These are phyloP conservation scores for Brettanomyces anomalus DNA, from an alignment of 805 yeast species.

Conservation along the genomic window DNA sequence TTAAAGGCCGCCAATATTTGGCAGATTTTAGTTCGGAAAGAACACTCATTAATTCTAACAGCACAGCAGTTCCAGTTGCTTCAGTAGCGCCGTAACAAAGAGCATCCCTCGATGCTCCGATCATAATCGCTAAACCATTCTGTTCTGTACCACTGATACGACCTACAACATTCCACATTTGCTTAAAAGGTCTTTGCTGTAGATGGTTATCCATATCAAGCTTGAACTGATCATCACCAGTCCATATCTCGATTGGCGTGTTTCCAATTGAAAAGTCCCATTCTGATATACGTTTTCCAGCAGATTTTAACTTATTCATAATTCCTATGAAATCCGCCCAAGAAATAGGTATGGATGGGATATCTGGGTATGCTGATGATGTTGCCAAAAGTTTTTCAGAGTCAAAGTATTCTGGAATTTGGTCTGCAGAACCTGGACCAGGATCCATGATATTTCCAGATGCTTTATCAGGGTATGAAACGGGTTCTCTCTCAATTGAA, in stretches of 20 bases:
- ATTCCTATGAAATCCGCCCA: conserved; percentile 54
- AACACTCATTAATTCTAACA: conserved; percentile 62
- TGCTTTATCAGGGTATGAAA: conserved; percentile 44
- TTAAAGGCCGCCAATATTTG: conserved; percentile 72
- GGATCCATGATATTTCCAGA: conserved; percentile 80
- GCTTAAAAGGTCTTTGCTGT: conserved; percentile 45
- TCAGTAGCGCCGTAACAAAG: conserved; percentile 60
- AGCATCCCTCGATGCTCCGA: conserved; percentile 81
- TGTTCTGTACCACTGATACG: conserved; percentile 77
- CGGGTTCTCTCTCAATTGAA: conserved; percentile 46
- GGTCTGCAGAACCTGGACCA: conserved; percentile 43
- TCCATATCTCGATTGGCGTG: conserved; percentile 31
- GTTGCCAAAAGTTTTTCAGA: conserved; percentile 32
- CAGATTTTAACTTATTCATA: conserved; percentile 27
- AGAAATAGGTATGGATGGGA: conserved; percentile 74
- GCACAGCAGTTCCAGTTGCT: conserved; percentile 63
- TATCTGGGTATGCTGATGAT: conserved; percentile 49
- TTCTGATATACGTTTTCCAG: conserved; percentile 28
- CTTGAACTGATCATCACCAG: conserved; percentile 28
- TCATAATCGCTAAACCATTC: conserved; percentile 56
- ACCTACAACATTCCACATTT: conserved; percentile 72
- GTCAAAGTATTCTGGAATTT: conserved; percentile 29
- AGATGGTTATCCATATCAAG: conserved; percentile 29
- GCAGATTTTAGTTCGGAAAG: conserved; percentile 56
- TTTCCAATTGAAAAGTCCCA: conserved; percentile 26